These are phyloP conservation scores for Kodamaea arcana DNA, from an alignment of 1,139 yeast species.

Conservation along the genomic window DNA sequence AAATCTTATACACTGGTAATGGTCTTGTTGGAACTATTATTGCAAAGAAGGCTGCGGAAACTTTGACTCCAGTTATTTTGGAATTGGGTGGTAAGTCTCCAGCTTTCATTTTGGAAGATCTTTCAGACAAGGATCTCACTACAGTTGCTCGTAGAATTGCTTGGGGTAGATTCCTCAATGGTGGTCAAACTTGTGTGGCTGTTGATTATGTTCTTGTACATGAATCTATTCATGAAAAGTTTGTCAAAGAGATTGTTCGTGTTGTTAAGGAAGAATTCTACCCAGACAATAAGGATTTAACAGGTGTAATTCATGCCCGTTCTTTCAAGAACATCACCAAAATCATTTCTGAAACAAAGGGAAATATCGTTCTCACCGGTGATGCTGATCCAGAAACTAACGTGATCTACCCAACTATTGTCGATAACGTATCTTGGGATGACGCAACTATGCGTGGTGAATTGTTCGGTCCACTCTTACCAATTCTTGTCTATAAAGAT, in stretches of 20 bases:
- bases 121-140: constrained; percentile 40
- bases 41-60: constrained; percentile 78
- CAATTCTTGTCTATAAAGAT: constrained; percentile 55
- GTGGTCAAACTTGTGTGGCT: constrained; percentile 92
- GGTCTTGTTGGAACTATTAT: constrained; percentile 71
- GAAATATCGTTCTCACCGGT: constrained; percentile 59
- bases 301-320: constrained; percentile 62
- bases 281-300: constrained; percentile 37
- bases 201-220: constrained; percentile 78
- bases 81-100: constrained; percentile 97
- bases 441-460: constrained; percentile 77
- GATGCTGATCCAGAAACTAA: constrained; percentile 38
- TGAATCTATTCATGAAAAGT: constrained; percentile 38
- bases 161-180: constrained; percentile 76
- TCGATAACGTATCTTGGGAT: constrained; percentile 55
- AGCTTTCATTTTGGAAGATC: constrained; percentile 57
- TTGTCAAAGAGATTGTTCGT: constrained; percentile 42
- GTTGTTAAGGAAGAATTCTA: constrained; percentile 46
- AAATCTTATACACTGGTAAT: constrained; percentile 85
- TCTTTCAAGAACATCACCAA: constrained; percentile 51
- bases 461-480: constrained; percentile 82
- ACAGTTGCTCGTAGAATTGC: constrained; percentile 62
- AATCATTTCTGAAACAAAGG: constrained; percentile 51
- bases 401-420: constrained; percentile 71
- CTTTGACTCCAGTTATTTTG: constrained; percentile 72